Percentiles rank a stretch among this genome's conserved stretches.
Evolutionary conservation across 208 protist genomes (phyloP).

Genomic region (Lotmaria passim): DNA sequence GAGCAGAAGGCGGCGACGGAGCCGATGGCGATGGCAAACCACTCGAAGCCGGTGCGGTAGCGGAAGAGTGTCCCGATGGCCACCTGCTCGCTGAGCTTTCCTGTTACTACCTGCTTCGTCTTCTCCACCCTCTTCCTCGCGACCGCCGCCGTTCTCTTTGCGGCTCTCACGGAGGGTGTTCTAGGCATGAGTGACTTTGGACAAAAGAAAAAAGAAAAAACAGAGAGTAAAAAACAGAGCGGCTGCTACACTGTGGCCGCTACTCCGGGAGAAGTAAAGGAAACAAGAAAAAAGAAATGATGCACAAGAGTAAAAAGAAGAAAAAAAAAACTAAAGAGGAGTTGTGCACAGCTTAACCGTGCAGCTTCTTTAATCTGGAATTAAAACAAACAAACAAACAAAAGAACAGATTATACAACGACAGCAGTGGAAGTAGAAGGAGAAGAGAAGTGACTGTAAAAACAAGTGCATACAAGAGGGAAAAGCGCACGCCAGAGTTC

Average conservation of each 20-base stretch:
- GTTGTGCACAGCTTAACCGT: too few species aligned
- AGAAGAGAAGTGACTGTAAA: too few species aligned
- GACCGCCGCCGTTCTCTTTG: background rate
- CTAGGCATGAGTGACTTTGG: background rate
- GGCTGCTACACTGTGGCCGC: background rate
- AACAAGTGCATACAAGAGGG: too few species aligned
- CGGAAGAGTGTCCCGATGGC: constrained; percentile 63
- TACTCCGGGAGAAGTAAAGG: background rate
- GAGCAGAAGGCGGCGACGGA: constrained; percentile 53
- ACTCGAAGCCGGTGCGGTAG: constrained; percentile 60
- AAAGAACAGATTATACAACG: too few species aligned
- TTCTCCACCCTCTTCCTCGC: constrained; percentile 6
- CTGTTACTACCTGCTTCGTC: constrained; percentile 20
- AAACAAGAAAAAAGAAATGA: constrained; percentile 14
- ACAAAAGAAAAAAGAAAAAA: background rate
- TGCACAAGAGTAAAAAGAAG: background rate
- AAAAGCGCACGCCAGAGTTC: too few species aligned
- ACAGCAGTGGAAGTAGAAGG: too few species aligned
- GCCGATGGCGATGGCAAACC: constrained; percentile 71
- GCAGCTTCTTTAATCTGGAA: too few species aligned
- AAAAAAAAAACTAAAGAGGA: constrained; percentile 15
- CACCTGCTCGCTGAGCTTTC: constrained; percentile 34
- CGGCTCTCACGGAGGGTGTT: background rate
- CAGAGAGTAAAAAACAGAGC: background rate
- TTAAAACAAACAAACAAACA: too few species aligned